phyloP scores from a whole-genome alignment of 192 early-diverging fungal genomes.

The Cetraspora pellucida region DNA sequence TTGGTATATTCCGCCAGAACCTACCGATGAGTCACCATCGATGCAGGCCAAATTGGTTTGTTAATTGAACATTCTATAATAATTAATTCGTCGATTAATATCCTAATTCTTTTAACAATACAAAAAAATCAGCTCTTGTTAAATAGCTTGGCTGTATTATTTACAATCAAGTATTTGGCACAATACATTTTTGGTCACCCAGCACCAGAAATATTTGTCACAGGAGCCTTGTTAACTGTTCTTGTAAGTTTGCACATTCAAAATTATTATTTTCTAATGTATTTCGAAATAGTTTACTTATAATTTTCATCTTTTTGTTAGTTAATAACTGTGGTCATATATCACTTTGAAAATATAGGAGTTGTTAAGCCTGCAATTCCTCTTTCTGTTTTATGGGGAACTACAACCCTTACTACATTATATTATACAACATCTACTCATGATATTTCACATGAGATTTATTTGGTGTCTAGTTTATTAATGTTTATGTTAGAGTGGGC shows the following conservation, averaged over 20 bases:
- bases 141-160: slow-evolving; percentile 32
- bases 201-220: slow-evolving; percentile 27
- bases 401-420: slow-evolving; percentile 27
- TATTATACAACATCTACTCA: slow-evolving; percentile 29
- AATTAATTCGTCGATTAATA: background rate
- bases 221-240: slow-evolving; percentile 33
- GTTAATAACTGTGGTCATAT: slow-evolving; percentile 33
- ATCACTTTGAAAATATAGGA: slow-evolving; percentile 34
- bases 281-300: background rate
- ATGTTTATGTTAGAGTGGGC: slow-evolving; percentile 31
- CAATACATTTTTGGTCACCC: slow-evolving; percentile 33
- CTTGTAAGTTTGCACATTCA: slow-evolving; percentile 1
- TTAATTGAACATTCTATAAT: background rate
- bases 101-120: background rate
- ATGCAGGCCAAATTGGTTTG: slow-evolving; percentile 33
- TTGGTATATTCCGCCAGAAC: slow-evolving; percentile 32
- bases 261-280: background rate
- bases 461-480: slow-evolving; percentile 28
- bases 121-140: slow-evolving; percentile 9
- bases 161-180: slow-evolving; percentile 33
- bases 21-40: slow-evolving; percentile 23
- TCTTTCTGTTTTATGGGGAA: slow-evolving; percentile 28
- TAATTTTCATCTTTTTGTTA: background rate
- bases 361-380: slow-evolving; percentile 32
- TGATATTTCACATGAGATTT: slow-evolving; percentile 34